Evolutionary conservation across 2,329 filamentous ascomycete species (phyloP), one percentile per base, ranked within the genome.

Genomic region (Aureobasidium melanogenum): DNA sequence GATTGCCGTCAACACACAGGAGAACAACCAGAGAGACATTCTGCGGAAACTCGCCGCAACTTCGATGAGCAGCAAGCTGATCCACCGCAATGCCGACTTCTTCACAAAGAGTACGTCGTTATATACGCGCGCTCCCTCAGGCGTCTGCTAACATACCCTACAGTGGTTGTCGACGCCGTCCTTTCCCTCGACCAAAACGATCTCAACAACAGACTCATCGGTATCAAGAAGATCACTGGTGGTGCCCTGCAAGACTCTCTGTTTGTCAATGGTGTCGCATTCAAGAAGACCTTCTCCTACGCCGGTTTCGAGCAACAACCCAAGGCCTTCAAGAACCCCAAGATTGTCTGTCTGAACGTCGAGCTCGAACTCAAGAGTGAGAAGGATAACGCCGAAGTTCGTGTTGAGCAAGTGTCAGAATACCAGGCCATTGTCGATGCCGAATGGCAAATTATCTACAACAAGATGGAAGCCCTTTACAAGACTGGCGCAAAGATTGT

Each of bases 231-330:
- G 80, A 92, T 99, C 65, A 93, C 91, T 41, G 94, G 94, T 71
- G 94, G 94, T 74, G 96, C 91, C 39, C 84, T 99, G 34, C 94
- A 96, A 71, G 94, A 97, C 65, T 97, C 93, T 2, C 84, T 96
- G 43, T 97, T 97, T 76, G 88, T 99, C 72, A 94, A 97, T 75
- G 94, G 94, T 72, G 94, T 99, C 64, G 93, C 94, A 38, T 99
- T 99, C 83, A 97, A 97, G 82, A 99, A 99, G 85, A 99, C 94
- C 5, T 99, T 99, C 76, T 92, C 93, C 56, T 99, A 99, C 73
- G 94, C 94, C 69, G 94, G 94, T 72, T 99, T 99, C 78, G 94
- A 99, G 79, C 94, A 99, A 79, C 94, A 99, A 79, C 94, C 94
- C 67, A 99, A 99, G 79, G 87, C 84, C 8, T 97, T 99, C 81